phyloP scores from a whole-genome alignment of 805 yeast genomes.

The Huiozyma naganishii region DNA sequence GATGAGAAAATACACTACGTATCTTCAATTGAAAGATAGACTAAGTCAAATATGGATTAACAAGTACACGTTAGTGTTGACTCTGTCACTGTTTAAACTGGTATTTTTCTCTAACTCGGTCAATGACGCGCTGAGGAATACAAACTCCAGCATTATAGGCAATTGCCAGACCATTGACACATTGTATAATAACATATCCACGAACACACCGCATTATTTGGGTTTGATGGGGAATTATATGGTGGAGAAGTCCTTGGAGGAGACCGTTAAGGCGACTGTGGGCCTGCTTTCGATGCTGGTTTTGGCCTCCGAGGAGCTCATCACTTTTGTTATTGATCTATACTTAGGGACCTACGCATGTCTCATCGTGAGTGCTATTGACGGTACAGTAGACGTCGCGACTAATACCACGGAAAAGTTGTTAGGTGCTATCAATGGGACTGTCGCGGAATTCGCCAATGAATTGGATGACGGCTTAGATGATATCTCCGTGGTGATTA shows the following conservation, averaged over 20 bases:
- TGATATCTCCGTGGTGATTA: constrained; percentile 47
- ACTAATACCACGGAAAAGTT: constrained; percentile 60
- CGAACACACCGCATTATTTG: constrained; percentile 46
- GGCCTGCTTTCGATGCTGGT: constrained; percentile 36
- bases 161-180: constrained; percentile 41
- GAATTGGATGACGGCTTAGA: constrained; percentile 59
- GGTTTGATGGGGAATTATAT: constrained; percentile 45
- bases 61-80: constrained; percentile 44
- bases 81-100: constrained; percentile 51
- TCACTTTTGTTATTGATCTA: constrained; percentile 58
- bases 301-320: constrained; percentile 46
- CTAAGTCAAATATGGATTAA: constrained; percentile 60
- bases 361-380: constrained; percentile 60
- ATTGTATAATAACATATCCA: constrained; percentile 22
- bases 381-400: constrained; percentile 63
- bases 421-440: constrained; percentile 48
- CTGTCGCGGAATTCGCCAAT: constrained; percentile 42
- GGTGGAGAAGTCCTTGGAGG: constrained; percentile 37
- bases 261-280: constrained; percentile 38
- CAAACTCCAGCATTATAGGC: constrained; percentile 30
- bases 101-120: constrained; percentile 44
- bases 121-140: constrained; percentile 30
- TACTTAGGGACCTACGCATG: constrained; percentile 84
- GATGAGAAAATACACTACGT: constrained; percentile 15
- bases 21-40: constrained; percentile 41